Evolutionary conservation across 1,284 basidiomycete genomes (phyloP).

Genomic region (Schizophyllum amplum): DNA sequence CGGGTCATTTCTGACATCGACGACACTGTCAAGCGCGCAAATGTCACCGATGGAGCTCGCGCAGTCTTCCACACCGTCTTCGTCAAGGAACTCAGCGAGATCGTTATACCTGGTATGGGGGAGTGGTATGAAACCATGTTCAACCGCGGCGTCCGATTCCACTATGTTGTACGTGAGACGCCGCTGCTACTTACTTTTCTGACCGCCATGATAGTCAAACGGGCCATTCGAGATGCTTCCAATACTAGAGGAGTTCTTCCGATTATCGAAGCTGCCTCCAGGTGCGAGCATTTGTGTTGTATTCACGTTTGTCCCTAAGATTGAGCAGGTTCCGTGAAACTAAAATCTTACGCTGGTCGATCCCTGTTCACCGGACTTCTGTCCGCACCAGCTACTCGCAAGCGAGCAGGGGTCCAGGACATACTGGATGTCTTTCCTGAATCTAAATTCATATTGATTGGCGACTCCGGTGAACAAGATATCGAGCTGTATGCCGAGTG

Average conservation of each 20-base stretch:
- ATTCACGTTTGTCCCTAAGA: slow-evolving; percentile 5
- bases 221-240: slow-evolving; percentile 83
- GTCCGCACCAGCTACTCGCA: slow-evolving; percentile 70
- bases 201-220: slow-evolving; percentile 59
- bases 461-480: slow-evolving; percentile 87
- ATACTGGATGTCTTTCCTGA: slow-evolving; percentile 71
- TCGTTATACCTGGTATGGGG: slow-evolving; percentile 79
- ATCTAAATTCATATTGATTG: slow-evolving; percentile 74
- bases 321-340: slow-evolving; percentile 49
- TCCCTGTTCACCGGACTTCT: slow-evolving; percentile 72
- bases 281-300: slow-evolving; percentile 28
- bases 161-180: slow-evolving; percentile 80
- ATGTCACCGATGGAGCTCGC: slow-evolving; percentile 66
- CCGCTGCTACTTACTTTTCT: slow-evolving; percentile 9
- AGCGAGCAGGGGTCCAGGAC: slow-evolving; percentile 71
- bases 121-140: slow-evolving; percentile 74
- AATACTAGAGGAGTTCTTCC: slow-evolving; percentile 73
- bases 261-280: slow-evolving; percentile 56
- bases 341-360: slow-evolving; percentile 77
- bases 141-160: slow-evolving; percentile 65
- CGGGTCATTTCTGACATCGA: slow-evolving; percentile 91
- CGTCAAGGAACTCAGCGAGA: slow-evolving; percentile 68
- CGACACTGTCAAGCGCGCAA: slow-evolving; percentile 83
- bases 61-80: slow-evolving; percentile 76
- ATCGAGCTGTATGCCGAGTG: slow-evolving; percentile 71